Evolutionary conservation across 2,329 filamentous ascomycete species (phyloP), one percentile per base, ranked within the genome.

Genomic region (Calonectria honghensis): DNA sequence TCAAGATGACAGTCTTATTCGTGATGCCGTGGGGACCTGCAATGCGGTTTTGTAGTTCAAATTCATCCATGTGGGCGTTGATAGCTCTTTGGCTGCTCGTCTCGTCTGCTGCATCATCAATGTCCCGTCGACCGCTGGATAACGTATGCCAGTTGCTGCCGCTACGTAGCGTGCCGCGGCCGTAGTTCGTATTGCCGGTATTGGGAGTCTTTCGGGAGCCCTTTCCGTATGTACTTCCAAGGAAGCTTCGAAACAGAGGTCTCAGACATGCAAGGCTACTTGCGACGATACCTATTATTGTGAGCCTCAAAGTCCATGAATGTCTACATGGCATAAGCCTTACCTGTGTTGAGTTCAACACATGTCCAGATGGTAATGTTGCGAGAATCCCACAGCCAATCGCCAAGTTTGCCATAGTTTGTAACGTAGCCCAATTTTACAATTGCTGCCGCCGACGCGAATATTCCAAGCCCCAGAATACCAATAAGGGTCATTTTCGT

Each of bases 321-420:
- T 4, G 3, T 48, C 4, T 48, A 3, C 2, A 48, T n/a, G 18
- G 16, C n/a, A n/a, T 4, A 9, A 45, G 20, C 41, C 41, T 11
- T n/a, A 48, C 41, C 41, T n/a, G 41, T 77, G 71, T 86, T 86
- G 73, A 79, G 81, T 73, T 85, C 85, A 68, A 82, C 76, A 1
- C 86, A 83, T 5, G 85, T 85, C 87, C 88, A 89, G 71, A 89
- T 86, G 14, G 87, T 89, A 1, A 91, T 84, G 77, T 88, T 84
- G 35, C 86, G 83, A 2, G 82, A 86, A 73, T 87, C 86, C 87
- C 87, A 88, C 0, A 89, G 81, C 74, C 85, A 85, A 68, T 88
- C 86, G 11, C 84, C 84, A 0, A 79, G 76, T 24, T 83, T 84
- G 14, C 85, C 86, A 65, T 87, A 86, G 67, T 83, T 84, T 18